Evolutionary conservation across 2,329 filamentous ascomycete species (phyloP), one percentile per base, ranked within the genome.

Genomic region (Aspergillus sp.): DNA sequence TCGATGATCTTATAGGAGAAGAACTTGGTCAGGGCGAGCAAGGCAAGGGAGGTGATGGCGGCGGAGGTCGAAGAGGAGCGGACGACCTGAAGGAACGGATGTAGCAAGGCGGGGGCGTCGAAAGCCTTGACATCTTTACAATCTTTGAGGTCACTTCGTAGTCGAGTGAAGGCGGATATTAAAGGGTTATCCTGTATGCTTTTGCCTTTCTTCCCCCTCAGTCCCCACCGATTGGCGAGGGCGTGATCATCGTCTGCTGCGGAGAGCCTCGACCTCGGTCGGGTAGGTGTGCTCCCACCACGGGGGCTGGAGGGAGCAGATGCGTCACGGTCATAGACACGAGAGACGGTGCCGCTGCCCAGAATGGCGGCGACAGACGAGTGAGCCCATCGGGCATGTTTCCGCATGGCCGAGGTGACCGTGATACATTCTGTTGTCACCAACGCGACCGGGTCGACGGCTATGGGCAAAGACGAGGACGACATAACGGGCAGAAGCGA

Each of bases 351-450:
- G 61, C 81, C 82, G 63, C 91, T 91, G 51, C 95, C 95, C 33
- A 99, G 82, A 60, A 99, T 99, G 53, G 93, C 93, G 39, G 95
- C 92, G 45, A 99, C 95, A 5, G 93, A 97, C 12, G 93, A 96
- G 74, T 98, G 93, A 48, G 92, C 91, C 82, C 93, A 98, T 64
- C 95, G 90, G 63, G 92, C 90, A 84, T 97, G 89, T 79, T 99
- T 99, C 70, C 96, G 93, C 84, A 99, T 97, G 60, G 93, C 92
- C 62, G 93, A 97, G 14, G 95, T 98, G 78, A 99, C 93, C 46
- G 93, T 93, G 72, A 98, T 98, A 76, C 95, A 99, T 87, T 99
- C 95, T 76, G 93, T 96, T 62, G 96, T 96, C 64, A 99, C 92
- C 68, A 99, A 81, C 49, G 92, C 93, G 57, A 96, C 88, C 1